These are phyloP conservation scores for Botrytis porri DNA, from an alignment of 2,329 filamentous ascomycete species.

Conservation along the genomic window DNA sequence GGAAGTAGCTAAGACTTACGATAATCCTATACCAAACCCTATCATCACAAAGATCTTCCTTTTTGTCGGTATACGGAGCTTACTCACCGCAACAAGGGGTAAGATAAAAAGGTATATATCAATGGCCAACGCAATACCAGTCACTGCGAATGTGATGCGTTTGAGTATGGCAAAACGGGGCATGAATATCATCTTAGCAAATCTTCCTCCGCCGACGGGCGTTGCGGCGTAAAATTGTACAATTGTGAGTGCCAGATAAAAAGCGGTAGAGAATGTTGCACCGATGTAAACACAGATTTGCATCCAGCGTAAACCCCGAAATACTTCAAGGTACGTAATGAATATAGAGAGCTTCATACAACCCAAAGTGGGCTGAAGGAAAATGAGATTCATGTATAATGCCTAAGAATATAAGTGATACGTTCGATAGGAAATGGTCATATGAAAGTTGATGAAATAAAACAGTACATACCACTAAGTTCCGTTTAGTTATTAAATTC, in stretches of 20 bases:
- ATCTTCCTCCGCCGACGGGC: fast-evolving
- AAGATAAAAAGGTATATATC: background rate
- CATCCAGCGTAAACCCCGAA: background rate
- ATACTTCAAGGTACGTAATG: background rate
- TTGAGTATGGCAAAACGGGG: background rate
- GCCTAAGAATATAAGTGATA: background rate
- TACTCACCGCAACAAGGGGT: background rate
- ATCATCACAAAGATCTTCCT: background rate
- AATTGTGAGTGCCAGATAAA: fast-evolving
- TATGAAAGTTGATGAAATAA: no score
- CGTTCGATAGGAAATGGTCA: background rate
- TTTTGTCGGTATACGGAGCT: fast-evolving
- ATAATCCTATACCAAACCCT: background rate
- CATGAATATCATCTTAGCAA: background rate
- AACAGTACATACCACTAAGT: no score
- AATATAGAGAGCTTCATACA: background rate
- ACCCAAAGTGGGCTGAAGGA: background rate
- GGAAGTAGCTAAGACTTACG: background rate
- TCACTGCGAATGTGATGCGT: fast-evolving
- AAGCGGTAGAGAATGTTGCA: background rate
- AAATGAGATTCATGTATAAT: background rate
- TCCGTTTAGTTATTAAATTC: no score
- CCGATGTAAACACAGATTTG: background rate
- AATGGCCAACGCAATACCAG: background rate
- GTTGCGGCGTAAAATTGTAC: fast-evolving